Conservation (phyloP, 768 basidiomycete genomes). For the Chalciporus sphaerocephalus region DNA sequence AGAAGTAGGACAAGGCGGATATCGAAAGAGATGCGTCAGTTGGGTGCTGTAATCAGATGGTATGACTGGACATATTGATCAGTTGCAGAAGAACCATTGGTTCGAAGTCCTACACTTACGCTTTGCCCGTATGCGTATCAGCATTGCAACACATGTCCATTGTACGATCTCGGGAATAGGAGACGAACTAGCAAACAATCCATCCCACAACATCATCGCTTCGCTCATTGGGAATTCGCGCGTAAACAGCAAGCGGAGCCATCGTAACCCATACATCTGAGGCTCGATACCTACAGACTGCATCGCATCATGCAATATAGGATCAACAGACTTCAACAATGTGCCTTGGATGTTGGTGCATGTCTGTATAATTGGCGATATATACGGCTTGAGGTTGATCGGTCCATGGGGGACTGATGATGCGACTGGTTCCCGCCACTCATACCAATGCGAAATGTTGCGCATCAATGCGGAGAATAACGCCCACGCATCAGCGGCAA, state of each 20-base stretch:
- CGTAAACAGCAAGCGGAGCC: slow-evolving; percentile 90
- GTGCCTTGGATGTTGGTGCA: slow-evolving; percentile 77
- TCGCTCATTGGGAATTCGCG: slow-evolving; percentile 82
- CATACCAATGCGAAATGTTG: slow-evolving; percentile 73
- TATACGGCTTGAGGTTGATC: slow-evolving; percentile 56
- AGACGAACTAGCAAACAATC: slow-evolving; percentile 78
- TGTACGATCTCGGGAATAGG: slow-evolving; percentile 70
- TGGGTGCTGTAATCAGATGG: slow-evolving; percentile 83
- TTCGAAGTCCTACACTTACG: slow-evolving; percentile 44
- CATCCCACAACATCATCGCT: slow-evolving; percentile 93
- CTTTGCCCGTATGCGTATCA: slow-evolving; percentile 87
- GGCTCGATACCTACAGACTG: slow-evolving; percentile 85
- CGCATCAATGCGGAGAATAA: slow-evolving; percentile 82
- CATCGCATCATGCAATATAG: slow-evolving; percentile 68
- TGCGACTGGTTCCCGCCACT: slow-evolving; percentile 51
- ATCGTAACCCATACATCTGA: slow-evolving; percentile 96
- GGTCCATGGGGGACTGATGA: slow-evolving; percentile 33
- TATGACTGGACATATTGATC: slow-evolving; percentile 52
- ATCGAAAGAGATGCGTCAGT: slow-evolving; percentile 79
- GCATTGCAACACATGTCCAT: slow-evolving; percentile 92
- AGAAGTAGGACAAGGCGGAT: slow-evolving; percentile 49
- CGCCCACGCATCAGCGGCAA: slow-evolving; percentile 84
- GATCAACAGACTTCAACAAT: slow-evolving; percentile 74
- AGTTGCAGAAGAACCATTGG: slow-evolving; percentile 11
- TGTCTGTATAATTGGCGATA: slow-evolving; percentile 79